These are phyloP conservation scores for Zymoseptoria brevis DNA, from an alignment of 2,329 filamentous ascomycete genomes.

Conservation along the genomic window DNA sequence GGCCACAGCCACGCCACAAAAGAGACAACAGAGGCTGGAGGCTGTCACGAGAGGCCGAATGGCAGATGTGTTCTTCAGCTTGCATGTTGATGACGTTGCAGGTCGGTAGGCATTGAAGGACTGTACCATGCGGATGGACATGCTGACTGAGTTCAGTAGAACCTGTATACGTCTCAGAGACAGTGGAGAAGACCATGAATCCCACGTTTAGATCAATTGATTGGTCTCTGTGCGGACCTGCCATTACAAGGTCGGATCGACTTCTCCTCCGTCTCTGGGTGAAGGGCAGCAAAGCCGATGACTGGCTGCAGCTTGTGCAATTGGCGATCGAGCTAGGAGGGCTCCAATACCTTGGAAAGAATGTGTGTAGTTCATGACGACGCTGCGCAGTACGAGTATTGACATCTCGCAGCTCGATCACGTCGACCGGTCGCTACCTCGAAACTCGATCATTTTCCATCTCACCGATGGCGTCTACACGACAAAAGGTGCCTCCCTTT, in stretches of 20 bases:
- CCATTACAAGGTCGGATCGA: constrained; percentile 56
- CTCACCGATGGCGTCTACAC: constrained; percentile 82
- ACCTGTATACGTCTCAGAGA: constrained; percentile 86
- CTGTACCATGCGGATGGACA: neutral
- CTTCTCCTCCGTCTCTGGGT: constrained; percentile 70
- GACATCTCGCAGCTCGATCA: constrained; percentile 38
- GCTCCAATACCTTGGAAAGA: constrained; percentile 70
- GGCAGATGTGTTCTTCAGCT: constrained; percentile 81
- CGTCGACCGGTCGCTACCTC: constrained; percentile 65
- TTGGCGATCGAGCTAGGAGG: constrained; percentile 62
- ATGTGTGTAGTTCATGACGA: constrained; percentile 30
- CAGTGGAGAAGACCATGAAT: constrained; percentile 70
- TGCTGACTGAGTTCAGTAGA: constrained; percentile 37
- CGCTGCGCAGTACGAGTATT: constrained; percentile 2
- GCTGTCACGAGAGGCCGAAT: constrained; percentile 62
- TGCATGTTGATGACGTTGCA: constrained; percentile 58
- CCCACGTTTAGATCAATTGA: constrained; percentile 85
- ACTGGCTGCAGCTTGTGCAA: constrained; percentile 61
- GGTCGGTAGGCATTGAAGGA: constrained; percentile 21
- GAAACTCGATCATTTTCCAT: constrained; percentile 78
- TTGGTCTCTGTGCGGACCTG: constrained; percentile 54
- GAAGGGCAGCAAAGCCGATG: constrained; percentile 44
- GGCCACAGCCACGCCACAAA: constrained; percentile 50
- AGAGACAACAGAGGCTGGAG: constrained; percentile 68
- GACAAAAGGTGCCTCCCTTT: constrained; percentile 18